A percentile compares a stretch with the other conserved stretches of the same genome.
Conservation (phyloP, 1,139 yeast genomes). For the Taphrina flavorubra region DNA sequence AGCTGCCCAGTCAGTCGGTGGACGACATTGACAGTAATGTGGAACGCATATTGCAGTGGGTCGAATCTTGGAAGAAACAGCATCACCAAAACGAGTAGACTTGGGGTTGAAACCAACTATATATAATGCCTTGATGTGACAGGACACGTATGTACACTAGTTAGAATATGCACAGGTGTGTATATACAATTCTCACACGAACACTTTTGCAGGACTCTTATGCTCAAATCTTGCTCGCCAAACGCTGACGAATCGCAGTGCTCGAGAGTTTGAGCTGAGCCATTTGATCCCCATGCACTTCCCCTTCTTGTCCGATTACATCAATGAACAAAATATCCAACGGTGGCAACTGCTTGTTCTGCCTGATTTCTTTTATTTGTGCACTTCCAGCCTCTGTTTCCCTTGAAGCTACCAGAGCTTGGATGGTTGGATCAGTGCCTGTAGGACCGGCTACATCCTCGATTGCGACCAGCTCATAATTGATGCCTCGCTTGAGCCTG, state of each 20-base stretch:
- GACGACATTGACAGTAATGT: slow-evolving; percentile 83
- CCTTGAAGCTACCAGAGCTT: slow-evolving; percentile 77
- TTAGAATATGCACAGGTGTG: neutral
- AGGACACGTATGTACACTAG: slow-evolving; percentile 3
- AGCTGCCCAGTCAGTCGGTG: slow-evolving; percentile 69
- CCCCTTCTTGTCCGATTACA: slow-evolving; percentile 61
- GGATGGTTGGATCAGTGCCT: slow-evolving; percentile 73
- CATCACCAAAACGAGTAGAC: neutral
- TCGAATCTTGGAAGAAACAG: slow-evolving; percentile 65
- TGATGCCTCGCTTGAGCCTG: slow-evolving; percentile 57
- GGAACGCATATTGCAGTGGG: slow-evolving; percentile 76
- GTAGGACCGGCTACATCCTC: slow-evolving; percentile 95
- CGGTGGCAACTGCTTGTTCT: slow-evolving; percentile 60
- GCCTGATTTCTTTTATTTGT: slow-evolving; percentile 68
- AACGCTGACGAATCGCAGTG: slow-evolving; percentile 59
- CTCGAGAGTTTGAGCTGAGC: slow-evolving; percentile 84
- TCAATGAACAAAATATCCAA: slow-evolving; percentile 67
- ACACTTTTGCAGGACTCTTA: neutral
- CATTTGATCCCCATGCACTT: slow-evolving; percentile 58
- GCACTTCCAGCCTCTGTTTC: slow-evolving; percentile 82
- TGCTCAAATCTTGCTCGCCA: slow-evolving; percentile 23
- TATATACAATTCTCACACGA: neutral
- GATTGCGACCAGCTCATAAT: slow-evolving; percentile 62
- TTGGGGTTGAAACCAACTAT: neutral
- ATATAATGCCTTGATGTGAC: neutral